Base-by-base conservation (phyloP, 176 grass and related monocot genomes). In the Oryza glumipatula region DNA sequence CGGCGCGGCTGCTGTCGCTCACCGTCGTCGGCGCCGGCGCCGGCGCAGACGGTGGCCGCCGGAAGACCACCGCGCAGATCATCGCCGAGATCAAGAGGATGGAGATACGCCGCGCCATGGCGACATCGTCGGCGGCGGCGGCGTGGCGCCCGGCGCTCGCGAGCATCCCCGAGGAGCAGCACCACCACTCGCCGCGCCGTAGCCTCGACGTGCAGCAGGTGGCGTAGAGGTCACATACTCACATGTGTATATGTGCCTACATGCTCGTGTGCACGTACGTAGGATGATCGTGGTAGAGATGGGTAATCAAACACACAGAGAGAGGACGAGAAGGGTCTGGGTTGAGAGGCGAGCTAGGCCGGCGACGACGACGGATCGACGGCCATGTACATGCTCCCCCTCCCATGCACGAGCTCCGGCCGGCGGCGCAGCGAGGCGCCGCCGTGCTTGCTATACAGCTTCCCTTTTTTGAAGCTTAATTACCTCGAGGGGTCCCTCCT, bases 161-260 rank as follows among this genome's bases (percentile, higher is more conserved):
- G 60, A 97, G 89, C 85, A 97, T 97, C 80, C 91, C 92, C 0
- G 94, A 97, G 88, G 92, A 97, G 65, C 58, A 63, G 8, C 16
- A 60, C 54, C 16, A 60, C 54, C 51, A 58, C 54, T 58, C 54
- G 54, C 54, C 54, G 54, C 70, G 39, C 70, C 56, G 67, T 72
- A 83, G 78, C 32, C 22, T 76, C n/a, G 41, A 10, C 45, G 17
- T 23, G 3, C 28, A 45, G 61, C 28, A 45, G 61, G 58, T 36
- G 32, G 49, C 30, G 46, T 44, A 51, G 19, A 1, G 36, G 35
- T 68, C 28, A 54, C 76, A 65, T 82, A 32, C 30, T 32, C 30
- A 32, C 30, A 3, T 32, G 30, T 30, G 51, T 72, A 23, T 68
- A 8, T 63, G 65, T 33, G 44, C 14, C 68, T 76, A 17, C 68